Evolutionary conservation across 2,329 filamentous ascomycete species (phyloP).

Genomic region (Alternaria conjuncta): DNA sequence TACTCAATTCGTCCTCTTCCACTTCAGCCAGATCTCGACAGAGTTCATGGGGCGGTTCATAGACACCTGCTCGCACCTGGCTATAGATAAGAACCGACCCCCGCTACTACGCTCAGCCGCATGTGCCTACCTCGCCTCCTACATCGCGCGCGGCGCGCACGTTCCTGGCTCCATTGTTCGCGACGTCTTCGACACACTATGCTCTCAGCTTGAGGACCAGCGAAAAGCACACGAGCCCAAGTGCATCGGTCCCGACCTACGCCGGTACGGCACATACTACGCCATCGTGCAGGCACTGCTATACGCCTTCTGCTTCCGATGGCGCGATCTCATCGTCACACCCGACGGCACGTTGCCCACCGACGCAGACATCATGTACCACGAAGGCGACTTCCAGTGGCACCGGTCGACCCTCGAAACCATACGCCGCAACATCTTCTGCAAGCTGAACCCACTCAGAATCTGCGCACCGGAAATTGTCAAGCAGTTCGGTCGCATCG

Average conservation of each 20-base stretch:
- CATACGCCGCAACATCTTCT: slow-evolving; percentile 80
- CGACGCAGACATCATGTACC: slow-evolving; percentile 62
- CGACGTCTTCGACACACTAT: slow-evolving; percentile 79
- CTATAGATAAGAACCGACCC: slow-evolving; percentile 68
- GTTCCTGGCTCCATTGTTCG: slow-evolving; percentile 79
- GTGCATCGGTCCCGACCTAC: slow-evolving; percentile 84
- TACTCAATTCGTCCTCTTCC: slow-evolving; percentile 94
- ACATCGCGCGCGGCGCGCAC: slow-evolving; percentile 87
- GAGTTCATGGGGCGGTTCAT: slow-evolving; percentile 83
- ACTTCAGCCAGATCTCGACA: slow-evolving; percentile 85
- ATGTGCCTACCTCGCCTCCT: slow-evolving; percentile 91
- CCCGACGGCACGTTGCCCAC: slow-evolving; percentile 52
- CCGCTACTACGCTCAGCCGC: slow-evolving; percentile 81
- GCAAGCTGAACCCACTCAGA: slow-evolving; percentile 90
- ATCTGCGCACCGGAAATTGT: slow-evolving; percentile 92
- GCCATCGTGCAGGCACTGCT: slow-evolving; percentile 85
- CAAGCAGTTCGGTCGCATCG: slow-evolving; percentile 86
- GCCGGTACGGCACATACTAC: slow-evolving; percentile 85
- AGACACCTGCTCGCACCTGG: slow-evolving; percentile 74
- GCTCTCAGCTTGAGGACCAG: slow-evolving; percentile 77
- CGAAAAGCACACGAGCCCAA: slow-evolving; percentile 73
- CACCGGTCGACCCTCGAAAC: slow-evolving; percentile 74
- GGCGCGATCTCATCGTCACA: slow-evolving; percentile 80
- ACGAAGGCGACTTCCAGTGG: slow-evolving; percentile 80
- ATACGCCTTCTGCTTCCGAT: slow-evolving; percentile 98